Conservation (phyloP, 306 rosid species). For the Lathyrus sativus region DNA sequence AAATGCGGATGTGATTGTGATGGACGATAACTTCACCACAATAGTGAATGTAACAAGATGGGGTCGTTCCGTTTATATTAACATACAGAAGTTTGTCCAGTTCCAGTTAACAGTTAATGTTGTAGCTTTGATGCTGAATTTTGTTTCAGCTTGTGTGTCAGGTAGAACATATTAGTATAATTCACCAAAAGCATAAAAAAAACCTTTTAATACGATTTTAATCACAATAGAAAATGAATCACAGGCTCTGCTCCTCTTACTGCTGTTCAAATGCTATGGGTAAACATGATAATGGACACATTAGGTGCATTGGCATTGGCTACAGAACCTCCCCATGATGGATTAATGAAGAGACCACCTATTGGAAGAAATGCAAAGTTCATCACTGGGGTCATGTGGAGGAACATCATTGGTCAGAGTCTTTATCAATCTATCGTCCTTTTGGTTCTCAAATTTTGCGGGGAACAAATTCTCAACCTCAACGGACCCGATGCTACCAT, state of each 20-base stretch:
- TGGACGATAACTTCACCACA: conserved; percentile 89
- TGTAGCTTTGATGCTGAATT: conserved; percentile 86
- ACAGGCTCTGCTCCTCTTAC: conserved; percentile 87
- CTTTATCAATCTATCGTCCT: conserved; percentile 72
- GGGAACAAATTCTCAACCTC: conserved; percentile 56
- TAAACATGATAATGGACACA: conserved; percentile 96
- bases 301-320: conserved; percentile 92
- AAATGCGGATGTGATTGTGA: conserved; percentile 80
- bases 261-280: conserved; percentile 98
- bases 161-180: conserved; percentile 37
- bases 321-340: conserved; percentile 86
- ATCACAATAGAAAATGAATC: conserved; percentile 15
- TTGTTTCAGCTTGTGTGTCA: conserved; percentile 73
- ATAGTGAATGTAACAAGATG: conserved; percentile 81
- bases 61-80: conserved; percentile 90
- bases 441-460: conserved; percentile 58
- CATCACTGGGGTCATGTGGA: conserved; percentile 79
- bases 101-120: conserved; percentile 93
- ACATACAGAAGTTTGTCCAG: conserved; percentile 93
- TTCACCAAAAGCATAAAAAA: neutral
- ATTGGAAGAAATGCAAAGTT: conserved; percentile 60
- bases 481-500: conserved; percentile 50
- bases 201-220: neutral
- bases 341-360: conserved; percentile 77
- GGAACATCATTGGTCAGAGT: conserved; percentile 88